Percentiles rank a stretch among this genome's conserved stretches.
Conservation (phyloP, 1,139 yeast genomes). For the Yamadazyma sp. region DNA sequence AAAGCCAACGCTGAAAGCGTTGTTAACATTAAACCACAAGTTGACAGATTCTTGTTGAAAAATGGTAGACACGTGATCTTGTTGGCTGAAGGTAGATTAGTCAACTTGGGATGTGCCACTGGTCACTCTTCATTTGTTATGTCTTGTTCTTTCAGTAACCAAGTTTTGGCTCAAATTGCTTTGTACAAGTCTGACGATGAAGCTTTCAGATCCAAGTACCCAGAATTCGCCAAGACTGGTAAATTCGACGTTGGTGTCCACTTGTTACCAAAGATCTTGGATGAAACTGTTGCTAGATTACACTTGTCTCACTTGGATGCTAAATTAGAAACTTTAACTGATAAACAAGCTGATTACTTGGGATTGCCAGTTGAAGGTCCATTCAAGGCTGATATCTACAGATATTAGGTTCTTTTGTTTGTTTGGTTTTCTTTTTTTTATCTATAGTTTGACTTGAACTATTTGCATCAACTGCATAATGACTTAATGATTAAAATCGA, state of each 20-base stretch:
- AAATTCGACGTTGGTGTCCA: slow-evolving; percentile 92
- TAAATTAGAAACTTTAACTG: slow-evolving; percentile 74
- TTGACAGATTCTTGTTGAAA: slow-evolving; percentile 92
- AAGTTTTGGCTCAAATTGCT: slow-evolving; percentile 99
- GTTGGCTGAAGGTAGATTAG: slow-evolving; percentile 99
- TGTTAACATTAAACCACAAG: slow-evolving; percentile 98
- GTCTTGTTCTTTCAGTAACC: slow-evolving; percentile 99
- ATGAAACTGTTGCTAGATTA: slow-evolving; percentile 97
- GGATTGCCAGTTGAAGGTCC: slow-evolving; percentile 95
- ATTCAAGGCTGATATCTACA: slow-evolving; percentile 97
- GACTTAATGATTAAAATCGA: slow-evolving; percentile 22
- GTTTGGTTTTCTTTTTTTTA: slow-evolving; percentile 18
- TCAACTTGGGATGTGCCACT: slow-evolving; percentile 99
- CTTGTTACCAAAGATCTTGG: slow-evolving; percentile 96
- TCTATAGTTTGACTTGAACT: background rate
- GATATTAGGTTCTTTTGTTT: slow-evolving; percentile 60
- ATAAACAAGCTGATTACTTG: slow-evolving; percentile 91
- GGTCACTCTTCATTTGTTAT: slow-evolving; percentile 99
- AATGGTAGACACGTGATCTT: slow-evolving; percentile 93
- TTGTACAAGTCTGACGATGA: slow-evolving; percentile 87
- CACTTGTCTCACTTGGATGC: slow-evolving; percentile 97
- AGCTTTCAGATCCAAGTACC: slow-evolving; percentile 75
- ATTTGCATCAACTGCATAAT: slow-evolving; percentile 53
- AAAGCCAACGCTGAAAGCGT: slow-evolving; percentile 87
- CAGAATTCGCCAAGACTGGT: slow-evolving; percentile 92